These are phyloP conservation scores for Daldinia vernicosa DNA, from an alignment of 495 filamentous ascomycete genomes.

Conservation along the genomic window DNA sequence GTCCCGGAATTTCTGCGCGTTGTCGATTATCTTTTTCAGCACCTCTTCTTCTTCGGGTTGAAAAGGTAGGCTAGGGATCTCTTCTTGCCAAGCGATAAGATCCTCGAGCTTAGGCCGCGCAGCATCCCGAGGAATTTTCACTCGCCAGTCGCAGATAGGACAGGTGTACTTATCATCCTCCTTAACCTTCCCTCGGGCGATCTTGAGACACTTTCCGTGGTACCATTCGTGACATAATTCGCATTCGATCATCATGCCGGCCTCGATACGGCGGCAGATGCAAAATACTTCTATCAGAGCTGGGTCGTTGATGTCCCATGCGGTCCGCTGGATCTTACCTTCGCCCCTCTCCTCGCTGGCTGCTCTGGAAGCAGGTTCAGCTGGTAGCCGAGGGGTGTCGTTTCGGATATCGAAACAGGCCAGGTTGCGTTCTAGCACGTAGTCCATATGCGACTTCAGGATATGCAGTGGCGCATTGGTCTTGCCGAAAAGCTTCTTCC, in stretches of 20 bases:
- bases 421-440: conserved; percentile 85
- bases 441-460: conserved; percentile 90
- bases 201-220: conserved; percentile 98
- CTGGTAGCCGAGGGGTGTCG: conserved; percentile 87
- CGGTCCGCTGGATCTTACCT: conserved; percentile 47
- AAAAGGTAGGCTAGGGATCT: conserved; percentile 85
- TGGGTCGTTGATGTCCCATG: conserved; percentile 57
- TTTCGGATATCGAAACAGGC: conserved; percentile 89
- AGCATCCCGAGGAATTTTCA: conserved; percentile 98
- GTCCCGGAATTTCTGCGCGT: conserved; percentile 82
- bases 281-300: conserved; percentile 86
- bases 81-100: conserved; percentile 84
- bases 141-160: conserved; percentile 96
- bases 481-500: conserved; percentile 98
- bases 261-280: conserved; percentile 91
- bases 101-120: conserved; percentile 96
- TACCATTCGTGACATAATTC: conserved; percentile 99
- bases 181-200: conserved; percentile 95
- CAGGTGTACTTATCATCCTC: conserved; percentile 99
- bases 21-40: conserved; percentile 82
- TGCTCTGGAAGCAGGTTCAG: conserved; percentile 89
- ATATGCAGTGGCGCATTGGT: conserved; percentile 98
- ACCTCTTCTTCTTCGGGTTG: conserved; percentile 94
- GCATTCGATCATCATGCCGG: conserved; percentile 99
- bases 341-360: conserved; percentile 69